Evolutionary conservation across 2,329 filamentous ascomycete species (phyloP).

Genomic region (Aspergillus sergii): DNA sequence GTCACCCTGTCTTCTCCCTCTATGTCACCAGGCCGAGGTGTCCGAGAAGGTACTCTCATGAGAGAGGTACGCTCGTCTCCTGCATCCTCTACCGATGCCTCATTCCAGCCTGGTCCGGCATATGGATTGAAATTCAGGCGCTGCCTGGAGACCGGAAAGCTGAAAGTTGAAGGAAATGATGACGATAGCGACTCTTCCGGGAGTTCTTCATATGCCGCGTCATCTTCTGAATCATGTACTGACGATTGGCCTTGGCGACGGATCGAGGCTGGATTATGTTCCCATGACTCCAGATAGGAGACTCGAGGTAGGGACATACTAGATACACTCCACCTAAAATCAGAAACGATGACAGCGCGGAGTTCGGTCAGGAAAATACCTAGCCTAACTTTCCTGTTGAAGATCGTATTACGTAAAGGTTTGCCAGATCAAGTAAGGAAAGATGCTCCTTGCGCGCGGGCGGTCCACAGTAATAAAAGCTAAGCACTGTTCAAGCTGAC

Average conservation of each 20-base stretch:
- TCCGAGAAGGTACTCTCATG: slow-evolving; percentile 23
- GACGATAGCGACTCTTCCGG: slow-evolving; percentile 34
- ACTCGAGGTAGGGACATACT: slow-evolving; percentile 48
- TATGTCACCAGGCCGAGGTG: slow-evolving; percentile 22
- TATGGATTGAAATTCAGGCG: slow-evolving; percentile 49
- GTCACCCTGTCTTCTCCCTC: slow-evolving; percentile 11
- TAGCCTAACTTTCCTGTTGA: not conserved
- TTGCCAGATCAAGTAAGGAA: not conserved
- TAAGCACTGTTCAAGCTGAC: not conserved
- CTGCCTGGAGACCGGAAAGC: slow-evolving; percentile 23
- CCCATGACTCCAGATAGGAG: slow-evolving; percentile 49
- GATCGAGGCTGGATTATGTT: slow-evolving; percentile 35
- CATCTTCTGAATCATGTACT: slow-evolving; percentile 29
- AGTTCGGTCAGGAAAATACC: not conserved
- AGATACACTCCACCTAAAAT: not conserved
- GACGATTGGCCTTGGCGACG: slow-evolving; percentile 27
- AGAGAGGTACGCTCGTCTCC: slow-evolving; percentile 32
- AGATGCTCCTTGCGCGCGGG: not conserved
- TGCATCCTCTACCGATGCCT: slow-evolving; percentile 30
- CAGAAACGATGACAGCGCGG: not conserved
- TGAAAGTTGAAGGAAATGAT: slow-evolving; percentile 39
- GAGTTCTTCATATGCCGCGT: slow-evolving; percentile 31
- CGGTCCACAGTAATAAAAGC: not conserved
- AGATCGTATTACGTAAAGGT: not conserved
- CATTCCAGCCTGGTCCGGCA: slow-evolving; percentile 40